A percentile compares a stretch with the other conserved stretches of the same genome.
These are phyloP conservation scores for Serpula lacrymans DNA, from an alignment of 768 basidiomycete species.

Conservation along the genomic window DNA sequence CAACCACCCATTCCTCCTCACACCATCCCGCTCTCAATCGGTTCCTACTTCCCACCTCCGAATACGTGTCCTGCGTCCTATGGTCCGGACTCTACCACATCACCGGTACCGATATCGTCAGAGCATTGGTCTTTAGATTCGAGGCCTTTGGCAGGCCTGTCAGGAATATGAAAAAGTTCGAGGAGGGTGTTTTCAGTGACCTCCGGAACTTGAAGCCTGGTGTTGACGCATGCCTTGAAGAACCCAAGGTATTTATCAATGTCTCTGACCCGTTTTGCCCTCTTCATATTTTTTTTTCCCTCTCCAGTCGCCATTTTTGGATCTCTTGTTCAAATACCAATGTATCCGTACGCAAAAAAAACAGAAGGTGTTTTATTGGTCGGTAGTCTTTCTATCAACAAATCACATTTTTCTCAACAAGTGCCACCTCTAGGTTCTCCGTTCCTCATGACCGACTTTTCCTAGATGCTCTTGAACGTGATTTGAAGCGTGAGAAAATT, in stretches of 20 bases:
- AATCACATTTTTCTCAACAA: background rate
- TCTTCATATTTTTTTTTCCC: conserved; percentile 6
- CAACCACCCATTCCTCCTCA: conserved; percentile 44
- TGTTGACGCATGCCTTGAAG: conserved; percentile 87
- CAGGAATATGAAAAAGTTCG: conserved; percentile 93
- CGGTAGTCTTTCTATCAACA: conserved; percentile 22
- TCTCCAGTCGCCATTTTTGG: conserved; percentile 82
- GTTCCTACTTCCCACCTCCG: conserved; percentile 83
- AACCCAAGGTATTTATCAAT: conserved; percentile 75
- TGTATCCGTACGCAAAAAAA: conserved; percentile 98
- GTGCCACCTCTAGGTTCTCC: conserved; percentile 66
- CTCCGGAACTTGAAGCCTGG: conserved; percentile 93
- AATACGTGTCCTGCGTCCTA: conserved; percentile 86
- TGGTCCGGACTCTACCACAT: conserved; percentile 93
- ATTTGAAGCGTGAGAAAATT: conserved; percentile 93
- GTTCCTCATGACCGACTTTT: conserved; percentile 97
- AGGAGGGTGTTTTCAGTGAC: conserved; percentile 95
- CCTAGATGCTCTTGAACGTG: conserved; percentile 93
- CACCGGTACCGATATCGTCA: conserved; percentile 95
- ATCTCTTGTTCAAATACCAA: conserved; percentile 92
- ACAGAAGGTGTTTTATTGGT: conserved; percentile 99
- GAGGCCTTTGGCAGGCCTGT: conserved; percentile 92
- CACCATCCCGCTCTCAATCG: conserved; percentile 79
- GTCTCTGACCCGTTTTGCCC: background rate
- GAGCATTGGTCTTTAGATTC: conserved; percentile 91